Percentiles rank a stretch among this genome's conserved stretches.
phyloP scores from a whole-genome alignment of 768 basidiomycete species.

The Hygrocybe punicea region DNA sequence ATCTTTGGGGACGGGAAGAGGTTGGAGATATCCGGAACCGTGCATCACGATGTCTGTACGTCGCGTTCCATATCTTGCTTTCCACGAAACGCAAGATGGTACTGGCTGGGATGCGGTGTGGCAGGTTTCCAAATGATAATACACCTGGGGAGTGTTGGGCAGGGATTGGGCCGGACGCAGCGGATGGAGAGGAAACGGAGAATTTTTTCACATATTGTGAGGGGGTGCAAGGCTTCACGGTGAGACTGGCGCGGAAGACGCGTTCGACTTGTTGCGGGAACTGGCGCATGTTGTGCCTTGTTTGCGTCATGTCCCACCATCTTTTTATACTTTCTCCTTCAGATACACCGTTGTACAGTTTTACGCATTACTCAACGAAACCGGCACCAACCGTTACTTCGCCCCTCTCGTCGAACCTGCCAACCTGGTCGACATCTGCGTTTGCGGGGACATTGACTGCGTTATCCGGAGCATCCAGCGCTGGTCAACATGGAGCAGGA shows the following conservation, averaged over 20 bases:
- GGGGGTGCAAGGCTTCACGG: too few species aligned
- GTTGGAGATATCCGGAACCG: not conserved
- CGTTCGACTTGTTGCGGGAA: too few species aligned
- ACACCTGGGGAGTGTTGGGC: not conserved
- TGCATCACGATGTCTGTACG: slow-evolving; percentile 4
- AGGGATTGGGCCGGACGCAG: not conserved
- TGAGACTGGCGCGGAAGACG: too few species aligned
- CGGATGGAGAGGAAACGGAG: too few species aligned
- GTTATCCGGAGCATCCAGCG: slow-evolving; percentile 77
- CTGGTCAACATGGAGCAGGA: slow-evolving; percentile 60
- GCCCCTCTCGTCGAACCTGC: slow-evolving; percentile 76
- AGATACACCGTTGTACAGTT: slow-evolving; percentile 79
- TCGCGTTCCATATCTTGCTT: slow-evolving; percentile 3
- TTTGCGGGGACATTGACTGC: slow-evolving; percentile 88
- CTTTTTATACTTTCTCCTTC: slow-evolving; percentile 82
- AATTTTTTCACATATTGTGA: too few species aligned
- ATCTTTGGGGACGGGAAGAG: not conserved
- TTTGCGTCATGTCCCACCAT: slow-evolving; percentile 71
- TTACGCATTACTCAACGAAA: slow-evolving; percentile 80
- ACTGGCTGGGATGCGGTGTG: not conserved
- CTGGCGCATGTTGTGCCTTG: too few species aligned
- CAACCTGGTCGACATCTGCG: slow-evolving; percentile 87
- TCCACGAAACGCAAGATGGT: not conserved
- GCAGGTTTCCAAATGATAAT: not conserved
- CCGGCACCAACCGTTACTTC: slow-evolving; percentile 57